These are phyloP conservation scores for Wallacemonas sp. DNA, from an alignment of 208 protist species.

Conservation along the genomic window DNA sequence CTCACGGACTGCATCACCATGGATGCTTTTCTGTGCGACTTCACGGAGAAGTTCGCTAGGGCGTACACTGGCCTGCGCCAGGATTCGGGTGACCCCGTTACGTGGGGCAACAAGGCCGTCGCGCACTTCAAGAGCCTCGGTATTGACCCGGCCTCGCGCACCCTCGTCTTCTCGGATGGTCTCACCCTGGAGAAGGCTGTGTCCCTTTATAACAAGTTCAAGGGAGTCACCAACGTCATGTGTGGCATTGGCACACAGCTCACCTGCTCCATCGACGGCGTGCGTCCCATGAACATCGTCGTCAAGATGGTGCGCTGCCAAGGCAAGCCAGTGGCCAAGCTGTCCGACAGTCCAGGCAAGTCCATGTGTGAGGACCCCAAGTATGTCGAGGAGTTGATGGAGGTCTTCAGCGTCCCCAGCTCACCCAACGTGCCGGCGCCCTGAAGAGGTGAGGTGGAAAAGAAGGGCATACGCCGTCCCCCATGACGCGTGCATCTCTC, in stretches of 20 bases:
- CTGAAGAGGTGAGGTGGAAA: not conserved
- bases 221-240: slow-evolving; percentile 57
- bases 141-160: slow-evolving; percentile 74
- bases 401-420: slow-evolving; percentile 58
- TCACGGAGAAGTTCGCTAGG: slow-evolving; percentile 50
- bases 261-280: slow-evolving; percentile 77
- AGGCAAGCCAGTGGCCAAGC: slow-evolving; percentile 81
- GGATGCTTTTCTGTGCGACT: slow-evolving; percentile 84
- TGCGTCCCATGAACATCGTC: slow-evolving; percentile 82
- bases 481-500: slow-evolving; percentile 3
- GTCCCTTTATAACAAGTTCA: slow-evolving; percentile 58
- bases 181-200: slow-evolving; percentile 73
- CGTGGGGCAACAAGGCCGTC: slow-evolving; percentile 79
- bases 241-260: slow-evolving; percentile 87
- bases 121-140: slow-evolving; percentile 70
- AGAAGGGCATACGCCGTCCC: not conserved
- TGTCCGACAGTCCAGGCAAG: slow-evolving; percentile 87
- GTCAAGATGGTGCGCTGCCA: slow-evolving; percentile 91
- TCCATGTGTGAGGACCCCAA: slow-evolving; percentile 54
- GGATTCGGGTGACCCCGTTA: slow-evolving; percentile 73
- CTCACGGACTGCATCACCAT: slow-evolving; percentile 91
- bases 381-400: slow-evolving; percentile 58
- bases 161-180: slow-evolving; percentile 87
- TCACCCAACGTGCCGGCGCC: not conserved
- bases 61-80: slow-evolving; percentile 76